phyloP scores from a whole-genome alignment of 148 eudicot genomes.

The Heliosperma pusillum region DNA sequence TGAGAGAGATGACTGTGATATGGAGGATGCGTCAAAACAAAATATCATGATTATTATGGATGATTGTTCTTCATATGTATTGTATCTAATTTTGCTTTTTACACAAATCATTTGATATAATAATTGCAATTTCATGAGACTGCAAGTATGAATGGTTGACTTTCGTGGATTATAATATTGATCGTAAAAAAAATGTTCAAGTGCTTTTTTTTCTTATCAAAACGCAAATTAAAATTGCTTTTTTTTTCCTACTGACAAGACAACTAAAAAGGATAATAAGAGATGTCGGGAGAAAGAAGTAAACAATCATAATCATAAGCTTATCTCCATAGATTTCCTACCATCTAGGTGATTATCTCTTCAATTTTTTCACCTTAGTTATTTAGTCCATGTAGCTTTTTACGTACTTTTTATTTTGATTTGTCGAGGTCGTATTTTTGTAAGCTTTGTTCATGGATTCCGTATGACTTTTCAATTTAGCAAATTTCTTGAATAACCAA shows the following conservation, averaged over 20 bases:
- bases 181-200: too few relatives aligned
- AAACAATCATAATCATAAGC: neutral
- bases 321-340: neutral
- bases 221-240: neutral
- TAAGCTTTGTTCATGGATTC: neutral
- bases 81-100: too few relatives aligned
- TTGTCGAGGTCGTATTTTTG: neutral
- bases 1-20: too few relatives aligned
- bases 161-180: too few relatives aligned
- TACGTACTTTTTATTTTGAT: neutral
- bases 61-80: too few relatives aligned
- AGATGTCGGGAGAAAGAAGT: neutral
- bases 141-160: too few relatives aligned
- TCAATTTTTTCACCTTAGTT: neutral
- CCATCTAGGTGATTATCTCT: neutral
- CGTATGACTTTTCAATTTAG: neutral
- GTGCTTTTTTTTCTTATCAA: neutral
- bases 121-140: too few relatives aligned
- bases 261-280: neutral
- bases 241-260: neutral
- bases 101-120: too few relatives aligned
- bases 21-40: too few relatives aligned
- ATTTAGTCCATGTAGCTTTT: neutral
- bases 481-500: too few relatives aligned
- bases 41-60: too few relatives aligned